phyloP scores from a whole-genome alignment of 208 protist genomes.

The Trypanosoma boissoni region DNA sequence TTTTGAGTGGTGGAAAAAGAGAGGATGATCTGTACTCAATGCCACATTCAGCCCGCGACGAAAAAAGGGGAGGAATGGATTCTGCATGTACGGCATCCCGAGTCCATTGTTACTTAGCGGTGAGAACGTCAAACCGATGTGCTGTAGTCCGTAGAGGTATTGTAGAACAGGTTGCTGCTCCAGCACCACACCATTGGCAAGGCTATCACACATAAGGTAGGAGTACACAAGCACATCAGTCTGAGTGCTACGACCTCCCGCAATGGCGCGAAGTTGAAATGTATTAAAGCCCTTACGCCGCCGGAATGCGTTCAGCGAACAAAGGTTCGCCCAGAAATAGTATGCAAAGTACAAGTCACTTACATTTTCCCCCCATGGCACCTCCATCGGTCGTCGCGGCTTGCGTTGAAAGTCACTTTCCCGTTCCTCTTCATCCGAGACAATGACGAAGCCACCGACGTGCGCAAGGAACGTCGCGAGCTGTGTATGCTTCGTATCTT shows the following conservation, averaged over 20 bases:
- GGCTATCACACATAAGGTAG: slow-evolving; percentile 83
- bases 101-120: slow-evolving; percentile 96
- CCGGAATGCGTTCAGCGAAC: slow-evolving; percentile 95
- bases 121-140: slow-evolving; percentile 95
- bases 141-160: slow-evolving; percentile 97
- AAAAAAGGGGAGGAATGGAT: slow-evolving; percentile 94
- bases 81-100: slow-evolving; percentile 90
- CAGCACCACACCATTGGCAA: slow-evolving; percentile 95
- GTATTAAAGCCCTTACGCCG: slow-evolving; percentile 80
- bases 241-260: slow-evolving; percentile 55
- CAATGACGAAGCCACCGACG: slow-evolving; percentile 94
- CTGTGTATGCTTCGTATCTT: slow-evolving; percentile 81
- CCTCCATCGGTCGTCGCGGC: slow-evolving; percentile 90
- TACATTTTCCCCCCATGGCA: slow-evolving; percentile 96
- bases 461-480: slow-evolving; percentile 92
- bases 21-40: slow-evolving; percentile 91
- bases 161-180: slow-evolving; percentile 91
- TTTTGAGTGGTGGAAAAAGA: slow-evolving; percentile 94
- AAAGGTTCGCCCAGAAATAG: slow-evolving; percentile 98
- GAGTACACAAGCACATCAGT: slow-evolving; percentile 73
- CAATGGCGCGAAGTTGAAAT: slow-evolving; percentile 94
- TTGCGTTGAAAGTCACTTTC: slow-evolving; percentile 61
- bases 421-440: slow-evolving; percentile 94
- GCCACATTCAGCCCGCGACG: slow-evolving; percentile 94
- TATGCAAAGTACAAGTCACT: slow-evolving; percentile 84